These are phyloP conservation scores for Pseudopyricularia cyperi DNA, from an alignment of 2,329 filamentous ascomycete species.

Conservation along the genomic window DNA sequence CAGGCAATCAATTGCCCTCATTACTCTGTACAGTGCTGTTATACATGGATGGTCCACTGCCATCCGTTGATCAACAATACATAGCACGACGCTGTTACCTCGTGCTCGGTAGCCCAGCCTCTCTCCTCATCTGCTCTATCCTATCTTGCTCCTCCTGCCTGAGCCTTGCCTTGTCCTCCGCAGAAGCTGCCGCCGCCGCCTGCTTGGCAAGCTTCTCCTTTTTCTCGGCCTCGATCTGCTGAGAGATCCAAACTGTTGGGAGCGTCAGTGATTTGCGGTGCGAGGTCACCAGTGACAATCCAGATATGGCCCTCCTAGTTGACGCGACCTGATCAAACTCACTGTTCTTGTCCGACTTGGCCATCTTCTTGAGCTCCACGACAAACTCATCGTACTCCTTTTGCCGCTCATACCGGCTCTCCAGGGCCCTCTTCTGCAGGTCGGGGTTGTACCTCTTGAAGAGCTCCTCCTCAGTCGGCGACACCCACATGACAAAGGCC, in stretches of 20 bases:
- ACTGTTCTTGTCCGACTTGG: constrained; percentile 88
- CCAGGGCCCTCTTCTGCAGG: constrained; percentile 77
- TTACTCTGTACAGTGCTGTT: no score
- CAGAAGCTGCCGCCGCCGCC: constrained; percentile 17
- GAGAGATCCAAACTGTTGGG: constrained; percentile 31
- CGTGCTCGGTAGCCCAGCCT: constrained; percentile 24
- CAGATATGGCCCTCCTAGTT: not conserved
- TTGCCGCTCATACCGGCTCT: constrained; percentile 60
- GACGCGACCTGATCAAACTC: constrained; percentile 20
- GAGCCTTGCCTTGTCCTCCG: not conserved
- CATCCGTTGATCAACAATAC: no score
- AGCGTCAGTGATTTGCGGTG: constrained; percentile 2
- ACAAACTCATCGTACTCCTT: constrained; percentile 89
- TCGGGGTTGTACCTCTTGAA: constrained; percentile 90
- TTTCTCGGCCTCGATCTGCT: constrained; percentile 34
- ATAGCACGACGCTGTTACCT: not conserved
- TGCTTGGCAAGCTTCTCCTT: constrained; percentile 22
- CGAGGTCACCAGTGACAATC: not conserved
- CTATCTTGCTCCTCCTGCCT: constrained; percentile 26
- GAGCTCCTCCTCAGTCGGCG: constrained; percentile 82
- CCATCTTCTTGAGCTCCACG: constrained; percentile 69
- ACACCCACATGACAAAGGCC: constrained; percentile 65
- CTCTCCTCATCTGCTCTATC: constrained; percentile 35
- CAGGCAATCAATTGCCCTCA: no score
- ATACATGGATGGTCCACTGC: not conserved